These are phyloP conservation scores for Colletotrichum ledebouriae DNA, from an alignment of 2,329 filamentous ascomycete genomes.

Conservation along the genomic window DNA sequence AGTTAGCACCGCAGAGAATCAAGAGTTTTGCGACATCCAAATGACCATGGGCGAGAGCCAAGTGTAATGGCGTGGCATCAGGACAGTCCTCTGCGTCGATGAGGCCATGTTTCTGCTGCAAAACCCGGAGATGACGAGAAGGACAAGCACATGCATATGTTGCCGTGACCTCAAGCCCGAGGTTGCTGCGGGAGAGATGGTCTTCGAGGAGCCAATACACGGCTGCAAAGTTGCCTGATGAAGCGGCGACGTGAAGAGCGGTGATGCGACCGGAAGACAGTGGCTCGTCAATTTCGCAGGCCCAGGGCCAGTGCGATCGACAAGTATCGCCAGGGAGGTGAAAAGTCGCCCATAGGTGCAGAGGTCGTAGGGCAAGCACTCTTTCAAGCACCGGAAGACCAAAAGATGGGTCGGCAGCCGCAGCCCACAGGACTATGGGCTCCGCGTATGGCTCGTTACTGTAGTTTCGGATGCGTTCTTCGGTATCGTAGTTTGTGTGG, in stretches of 20 bases:
- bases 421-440: slow-evolving; percentile 12
- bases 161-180: slow-evolving; percentile 18
- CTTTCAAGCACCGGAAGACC: slow-evolving; percentile 17
- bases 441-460: background rate
- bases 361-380: slow-evolving; percentile 11
- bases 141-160: slow-evolving; percentile 16
- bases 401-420: background rate
- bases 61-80: slow-evolving; percentile 13
- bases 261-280: slow-evolving; percentile 14
- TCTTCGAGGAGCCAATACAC: slow-evolving; percentile 21
- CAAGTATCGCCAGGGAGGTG: slow-evolving; percentile 17
- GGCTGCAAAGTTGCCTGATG: background rate
- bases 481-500: slow-evolving; percentile 15
- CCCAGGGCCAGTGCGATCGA: slow-evolving; percentile 20
- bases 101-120: slow-evolving; percentile 9
- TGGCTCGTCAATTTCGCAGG: background rate
- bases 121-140: background rate
- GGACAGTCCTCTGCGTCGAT: slow-evolving; percentile 16
- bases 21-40: slow-evolving; percentile 10
- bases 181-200: background rate
- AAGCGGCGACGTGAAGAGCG: slow-evolving; percentile 11
- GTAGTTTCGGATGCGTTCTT: slow-evolving; percentile 2
- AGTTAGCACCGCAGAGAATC: slow-evolving; percentile 18
- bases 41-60: slow-evolving; percentile 12
- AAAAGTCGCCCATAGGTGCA: slow-evolving; percentile 20